Evolutionary conservation across 768 basidiomycete genomes (phyloP), one percentile per base, ranked within the genome.

Genomic region (Boletus sp.): DNA sequence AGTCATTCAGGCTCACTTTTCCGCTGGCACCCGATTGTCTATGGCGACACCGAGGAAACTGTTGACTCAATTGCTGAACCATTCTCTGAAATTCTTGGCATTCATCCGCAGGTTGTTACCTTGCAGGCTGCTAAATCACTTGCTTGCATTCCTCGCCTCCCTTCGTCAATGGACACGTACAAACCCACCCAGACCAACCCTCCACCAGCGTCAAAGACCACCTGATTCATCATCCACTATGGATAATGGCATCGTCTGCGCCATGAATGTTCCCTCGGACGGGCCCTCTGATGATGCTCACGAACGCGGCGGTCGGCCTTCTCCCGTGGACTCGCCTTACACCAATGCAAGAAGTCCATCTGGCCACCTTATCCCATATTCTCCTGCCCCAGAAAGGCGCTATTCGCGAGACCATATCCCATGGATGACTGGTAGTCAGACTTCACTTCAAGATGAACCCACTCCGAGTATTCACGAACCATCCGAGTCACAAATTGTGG

Each of bases 371-470:
- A 7, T 44, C 2, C 65, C 65, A 6, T 30, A 36, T 33, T 54
- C 65, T 18, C 68, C 52, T 4, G 9, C 46, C 30, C 55, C 55
- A 7, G 47, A 53, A 47, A 58, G 63, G 28, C 54, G 33, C 18
- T 47, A 32, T 46, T 58, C 66, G 3, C 58, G 45, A 36, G 56
- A 50, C 8, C 4, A 36, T 39, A 33, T 56, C 7, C 11, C 58
- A 5, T 54, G 49, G 57, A 50, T 56, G 11, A 14, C 40, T 14
- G 35, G 55, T n/a, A 65, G 54, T 35, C 63, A 39, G 39, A 41
- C 49, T 17, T 55, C 63, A 24, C 18, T 69, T 28, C 56, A 60
- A 15, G 58, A 60, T 0, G 65, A 70, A 14, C 63, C 60, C 17
- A 12, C 10, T 35, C 35, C 47, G 1, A 52, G 54, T 37, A 15